Evolutionary conservation across 2,329 filamentous ascomycete species (phyloP), one percentile per base, ranked within the genome.

Genomic region (Chrysosporium queenslandicum): DNA sequence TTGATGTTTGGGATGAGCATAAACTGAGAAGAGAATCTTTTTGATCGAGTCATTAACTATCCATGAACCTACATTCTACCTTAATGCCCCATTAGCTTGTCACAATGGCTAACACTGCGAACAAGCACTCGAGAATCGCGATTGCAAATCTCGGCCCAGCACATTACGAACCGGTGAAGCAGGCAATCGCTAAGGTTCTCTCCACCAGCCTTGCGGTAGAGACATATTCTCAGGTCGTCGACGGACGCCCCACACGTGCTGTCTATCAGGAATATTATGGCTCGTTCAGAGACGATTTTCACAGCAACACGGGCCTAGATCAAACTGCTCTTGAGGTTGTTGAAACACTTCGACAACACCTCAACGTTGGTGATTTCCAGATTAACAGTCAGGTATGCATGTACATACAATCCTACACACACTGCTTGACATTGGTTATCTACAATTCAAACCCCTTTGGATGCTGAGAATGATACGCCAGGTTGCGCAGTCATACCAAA

Each of bases 191-290:
- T 6, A 30, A 30, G 5, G 39, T 48, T 20, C 20, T 48, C 5
- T 55, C 53, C 21, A 55, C 53, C 4, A 16, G 34, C 7, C 49
- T 53, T 2, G 42, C 42, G 9, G 27, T 9, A 14, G 30, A 47
- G 29, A 45, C 51, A 30, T 53, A 49, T 37, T 25, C 52, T 16
- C 52, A 53, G 18, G 32, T 50, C 25, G 46, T 53, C 40, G 52
- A 53, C 12, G 52, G 52, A 2, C 11, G 27, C 21, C 52, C 52
- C 20, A 58, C 46, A 7, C 49, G 56, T 23, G 46, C 56, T 40
- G 52, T 49, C 18, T 56, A 45, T 37, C 14, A 14, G 16, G 39
- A 46, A 11, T 49, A 37, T 29, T 39, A 20, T 21, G 30, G 43
- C 32, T 3, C 4, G 50, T 27, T 51, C 43, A 36, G 45, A 9